Conservation (phyloP, 2,329 filamentous ascomycete species). For the Stachybotrys chlorohalonatus region DNA sequence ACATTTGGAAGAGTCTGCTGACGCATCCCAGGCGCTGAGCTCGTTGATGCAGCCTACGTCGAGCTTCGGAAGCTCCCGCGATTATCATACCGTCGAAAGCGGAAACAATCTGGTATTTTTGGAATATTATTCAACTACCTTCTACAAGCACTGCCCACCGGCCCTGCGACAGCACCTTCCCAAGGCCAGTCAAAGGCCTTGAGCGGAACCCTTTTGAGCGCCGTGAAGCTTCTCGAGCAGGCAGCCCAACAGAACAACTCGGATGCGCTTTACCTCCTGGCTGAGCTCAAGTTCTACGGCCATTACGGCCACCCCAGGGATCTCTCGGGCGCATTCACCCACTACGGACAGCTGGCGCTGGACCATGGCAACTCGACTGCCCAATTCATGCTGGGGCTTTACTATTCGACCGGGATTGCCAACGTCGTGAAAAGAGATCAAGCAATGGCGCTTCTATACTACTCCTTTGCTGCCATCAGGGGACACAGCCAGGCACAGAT, state of each 20-base stretch:
- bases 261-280: constrained; percentile 82
- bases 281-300: constrained; percentile 94
- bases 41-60: constrained; percentile 41
- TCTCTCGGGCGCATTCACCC: constrained; percentile 67
- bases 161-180: constrained; percentile 37
- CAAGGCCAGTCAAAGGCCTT: constrained; percentile 23
- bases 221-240: constrained; percentile 42
- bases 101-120: constrained; percentile 34
- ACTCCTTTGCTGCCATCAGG: constrained; percentile 81
- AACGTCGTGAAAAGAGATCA: constrained; percentile 75
- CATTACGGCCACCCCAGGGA: constrained; percentile 84
- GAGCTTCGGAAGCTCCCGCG: constrained; percentile 41
- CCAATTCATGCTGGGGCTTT: constrained; percentile 90
- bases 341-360: constrained; percentile 71
- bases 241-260: constrained; percentile 52
- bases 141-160: constrained; percentile 38
- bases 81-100: constrained; percentile 32
- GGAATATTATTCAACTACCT: constrained; percentile 33
- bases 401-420: constrained; percentile 90
- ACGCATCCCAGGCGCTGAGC: constrained; percentile 34
- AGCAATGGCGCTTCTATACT: constrained; percentile 84
- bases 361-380: constrained; percentile 81
- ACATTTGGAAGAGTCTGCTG: constrained; percentile 5
- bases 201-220: constrained; percentile 37
- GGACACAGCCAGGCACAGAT: constrained; percentile 85